Conservation (phyloP, 768 basidiomycete species). For the Lactifluus subvellereus region DNA sequence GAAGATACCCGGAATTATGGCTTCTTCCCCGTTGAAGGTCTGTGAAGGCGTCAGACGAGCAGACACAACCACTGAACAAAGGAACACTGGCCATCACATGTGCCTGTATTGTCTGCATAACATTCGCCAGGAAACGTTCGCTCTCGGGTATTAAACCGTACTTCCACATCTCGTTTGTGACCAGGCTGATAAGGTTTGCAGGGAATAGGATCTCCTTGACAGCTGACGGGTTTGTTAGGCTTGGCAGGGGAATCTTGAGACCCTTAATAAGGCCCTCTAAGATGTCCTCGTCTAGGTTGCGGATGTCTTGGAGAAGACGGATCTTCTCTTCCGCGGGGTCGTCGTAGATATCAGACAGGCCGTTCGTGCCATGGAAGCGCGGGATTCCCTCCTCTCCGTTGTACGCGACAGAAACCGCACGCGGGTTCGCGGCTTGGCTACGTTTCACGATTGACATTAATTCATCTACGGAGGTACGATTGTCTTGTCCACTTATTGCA, state of each 20-base stretch:
- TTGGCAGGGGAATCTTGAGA: conserved; percentile 89
- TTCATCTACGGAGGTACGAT: conserved; percentile 73
- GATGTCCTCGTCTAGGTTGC: conserved; percentile 89
- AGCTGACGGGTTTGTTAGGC: conserved; percentile 83
- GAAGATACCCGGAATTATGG: conserved; percentile 94
- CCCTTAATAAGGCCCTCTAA: conserved; percentile 84
- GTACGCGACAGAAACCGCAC: conserved; percentile 85
- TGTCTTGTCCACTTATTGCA: conserved; percentile 50
- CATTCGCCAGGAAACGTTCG: conserved; percentile 95
- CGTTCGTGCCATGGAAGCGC: conserved; percentile 55
- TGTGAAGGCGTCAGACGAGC: conserved; percentile 30
- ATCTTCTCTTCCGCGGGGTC: conserved; percentile 96
- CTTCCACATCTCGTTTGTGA: conserved; percentile 99
- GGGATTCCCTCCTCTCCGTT: conserved; percentile 73
- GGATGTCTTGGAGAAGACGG: conserved; percentile 83
- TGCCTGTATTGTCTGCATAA: conserved; percentile 96
- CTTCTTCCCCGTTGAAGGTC: conserved; percentile 91
- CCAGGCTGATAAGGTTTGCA: conserved; percentile 92
- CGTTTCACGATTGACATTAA: conserved; percentile 68
- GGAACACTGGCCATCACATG: conserved; percentile 85
- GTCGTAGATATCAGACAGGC: conserved; percentile 72
- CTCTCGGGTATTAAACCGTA: conserved; percentile 95
- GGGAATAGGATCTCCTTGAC: conserved; percentile 99
- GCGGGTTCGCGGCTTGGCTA: conserved; percentile 63
- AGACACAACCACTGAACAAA: conserved; percentile 4